Evolutionary conservation across 208 protist genomes (phyloP), one percentile per base, ranked within the genome.

Genomic region (Trypanosomatidae sp.): DNA sequence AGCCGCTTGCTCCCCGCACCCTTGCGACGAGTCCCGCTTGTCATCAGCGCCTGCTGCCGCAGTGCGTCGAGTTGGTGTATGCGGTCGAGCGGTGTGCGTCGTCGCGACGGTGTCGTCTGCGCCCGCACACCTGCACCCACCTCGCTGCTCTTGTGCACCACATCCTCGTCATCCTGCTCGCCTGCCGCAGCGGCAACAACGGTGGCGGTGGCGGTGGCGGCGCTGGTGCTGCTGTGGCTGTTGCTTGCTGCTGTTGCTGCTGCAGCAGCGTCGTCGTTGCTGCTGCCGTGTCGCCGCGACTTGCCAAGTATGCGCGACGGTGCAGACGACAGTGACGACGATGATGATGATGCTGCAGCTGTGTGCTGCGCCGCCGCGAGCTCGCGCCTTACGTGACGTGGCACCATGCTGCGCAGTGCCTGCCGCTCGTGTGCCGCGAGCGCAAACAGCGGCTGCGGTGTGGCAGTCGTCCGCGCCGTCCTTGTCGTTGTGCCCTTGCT

Each of bases 361-460:
- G n/a, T n/a, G n/a, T n/a, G n/a, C n/a, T n/a, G n/a, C n/a, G n/a
- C n/a, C n/a, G n/a, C n/a, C n/a, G n/a, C 53, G 22, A 53, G 32
- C 41, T 62, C 49, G 13, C 53, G 56, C 0, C 55, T 56, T 2
- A 75, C 47, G 8, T 56, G 60, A 7, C 71, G 71, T 4, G 71
- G 71, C 18, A 88, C 38, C 20, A 77, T 60, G 23, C 56, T 59
- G 46, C 63, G 50, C 57, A 83, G 46, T n/a, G 66, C 64, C 24
- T 48, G 42, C 45, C 61, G 51, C 3, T 82, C 78, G 8, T 61
- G 53, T 22, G 20, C 6, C 16, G 70, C 60, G 6, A 74, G 32
- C 6, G 49, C 56, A 22, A 61, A 65, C 48, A 66, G 52, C 39
- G 54, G 21, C 21, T 69, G 50, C 44, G 48, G 43, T 33, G 24